These are phyloP conservation scores for Clonostachys sp. DNA, from an alignment of 2,329 filamentous ascomycete species.

Conservation along the genomic window DNA sequence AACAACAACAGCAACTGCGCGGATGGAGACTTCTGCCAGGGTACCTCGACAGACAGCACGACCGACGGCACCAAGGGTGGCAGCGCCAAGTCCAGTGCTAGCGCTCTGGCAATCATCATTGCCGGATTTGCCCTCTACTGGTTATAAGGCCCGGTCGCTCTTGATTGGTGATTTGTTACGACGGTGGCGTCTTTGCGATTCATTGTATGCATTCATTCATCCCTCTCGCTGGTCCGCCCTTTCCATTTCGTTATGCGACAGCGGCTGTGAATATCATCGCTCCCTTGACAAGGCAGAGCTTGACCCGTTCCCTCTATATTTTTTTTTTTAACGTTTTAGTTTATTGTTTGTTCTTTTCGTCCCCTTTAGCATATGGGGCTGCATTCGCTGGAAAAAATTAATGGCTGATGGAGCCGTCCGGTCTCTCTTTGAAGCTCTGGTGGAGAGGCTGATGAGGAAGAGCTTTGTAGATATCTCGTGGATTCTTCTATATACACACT, in stretches of 20 bases:
- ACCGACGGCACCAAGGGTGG: conserved; percentile 22
- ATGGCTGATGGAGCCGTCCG: too few relatives aligned
- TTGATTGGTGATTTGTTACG: not conserved
- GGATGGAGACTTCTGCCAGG: conserved; percentile 32
- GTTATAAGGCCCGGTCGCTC: conserved; percentile 11
- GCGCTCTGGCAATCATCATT: conserved; percentile 28
- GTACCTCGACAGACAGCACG: conserved; percentile 20
- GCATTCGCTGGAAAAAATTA: too few relatives aligned
- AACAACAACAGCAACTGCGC: conserved; percentile 20
- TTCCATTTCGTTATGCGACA: not conserved
- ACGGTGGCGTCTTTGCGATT: not conserved
- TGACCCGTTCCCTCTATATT: too few relatives aligned
- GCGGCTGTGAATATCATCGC: not conserved
- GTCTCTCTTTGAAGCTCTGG: too few relatives aligned
- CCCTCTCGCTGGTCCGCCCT: not conserved
- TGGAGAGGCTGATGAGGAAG: too few relatives aligned
- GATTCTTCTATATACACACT: too few relatives aligned
- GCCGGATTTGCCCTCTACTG: conserved; percentile 26
- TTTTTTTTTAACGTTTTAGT: too few relatives aligned
- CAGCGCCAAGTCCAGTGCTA: conserved; percentile 22
- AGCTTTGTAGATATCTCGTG: too few relatives aligned
- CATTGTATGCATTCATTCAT: not conserved
- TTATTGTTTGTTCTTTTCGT: too few relatives aligned
- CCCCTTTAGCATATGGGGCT: too few relatives aligned
- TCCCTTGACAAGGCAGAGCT: too few relatives aligned